Evolutionary conservation across 495 filamentous ascomycete genomes (phyloP), one percentile per base, ranked within the genome.

Genomic region (Xylaria grammica): DNA sequence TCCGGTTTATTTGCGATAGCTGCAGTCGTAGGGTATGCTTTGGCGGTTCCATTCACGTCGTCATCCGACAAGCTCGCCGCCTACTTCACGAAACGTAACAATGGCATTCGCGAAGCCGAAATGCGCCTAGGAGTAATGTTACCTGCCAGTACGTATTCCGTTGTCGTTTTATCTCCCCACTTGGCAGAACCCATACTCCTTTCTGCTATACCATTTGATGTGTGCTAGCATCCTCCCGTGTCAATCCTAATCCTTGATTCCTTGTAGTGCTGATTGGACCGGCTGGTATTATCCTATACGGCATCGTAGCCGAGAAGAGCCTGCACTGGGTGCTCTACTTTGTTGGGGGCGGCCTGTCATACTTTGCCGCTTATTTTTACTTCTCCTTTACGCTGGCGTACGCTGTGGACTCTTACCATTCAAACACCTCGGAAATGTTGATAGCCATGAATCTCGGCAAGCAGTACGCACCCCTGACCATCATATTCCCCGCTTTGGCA

Each of bases 401-500:
- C 51, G 82, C 84, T 1, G 81, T 88, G 13, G 85, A 88, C 69
- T 81, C 77, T 13, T 87, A 88, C 67, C 78, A 79, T n/a, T 76
- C 81, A 2, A 87, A 86, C 56, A 81, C 81, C 10, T 79, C 76
- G 0, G 86, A 89, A 69, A 88, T 89, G 87, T 74, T 89, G 30
- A 89, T 89, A 66, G 85, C 84, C 3, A 88, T 89, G 85, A 88
- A 88, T 64, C 67, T 89, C 26, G 87, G 87, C n/a, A 89, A 89
- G 63, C 85, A 88, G 71, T 59, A 59, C 42, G 56, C 22, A 46
- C 48, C 40, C 29, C 26, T 15, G 2, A 48, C 15, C 19, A 2
- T 19, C 17, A 20, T 36, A 17, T 29, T 36, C 22, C 5, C 0
- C 9, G 4, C 40, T 15, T 42, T n/a, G 24, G 42, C 19, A 4